A percentile compares a stretch with the other conserved stretches of the same genome.
Conservation (phyloP, 2,329 filamentous ascomycete genomes). For the Nemania bipapillata region DNA sequence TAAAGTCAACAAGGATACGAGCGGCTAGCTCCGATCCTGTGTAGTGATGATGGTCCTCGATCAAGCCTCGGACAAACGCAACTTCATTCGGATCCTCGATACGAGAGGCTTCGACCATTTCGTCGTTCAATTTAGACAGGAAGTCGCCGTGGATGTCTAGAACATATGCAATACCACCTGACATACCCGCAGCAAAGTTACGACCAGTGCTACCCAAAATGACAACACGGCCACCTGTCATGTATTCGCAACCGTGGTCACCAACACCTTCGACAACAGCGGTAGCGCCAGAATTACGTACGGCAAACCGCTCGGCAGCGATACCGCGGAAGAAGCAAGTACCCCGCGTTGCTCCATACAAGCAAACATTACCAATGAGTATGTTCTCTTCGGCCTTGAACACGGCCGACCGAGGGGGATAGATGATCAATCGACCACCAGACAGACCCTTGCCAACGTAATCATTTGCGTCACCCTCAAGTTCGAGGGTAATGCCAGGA, state of each 20-base stretch:
- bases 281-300: constrained; percentile 93
- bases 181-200: constrained; percentile 99
- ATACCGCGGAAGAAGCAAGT: constrained; percentile 97
- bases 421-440: constrained; percentile 90
- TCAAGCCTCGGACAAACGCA: constrained; percentile 86
- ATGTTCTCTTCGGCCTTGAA: constrained; percentile 98
- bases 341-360: constrained; percentile 92
- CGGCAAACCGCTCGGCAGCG: constrained; percentile 94
- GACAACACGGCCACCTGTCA: constrained; percentile 93
- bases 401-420: constrained; percentile 86
- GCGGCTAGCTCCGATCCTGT: constrained; percentile 95
- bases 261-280: constrained; percentile 97
- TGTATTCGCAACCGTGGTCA: constrained; percentile 98
- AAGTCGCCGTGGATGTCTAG: constrained; percentile 92
- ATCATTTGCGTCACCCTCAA: constrained; percentile 95
- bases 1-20: constrained; percentile 94
- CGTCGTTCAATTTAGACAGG: constrained; percentile 90
- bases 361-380: constrained; percentile 90
- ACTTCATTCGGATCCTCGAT: constrained; percentile 89
- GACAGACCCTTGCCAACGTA: constrained; percentile 97
- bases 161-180: constrained; percentile 94
- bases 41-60: constrained; percentile 98
- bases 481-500: constrained; percentile 90
- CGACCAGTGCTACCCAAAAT: constrained; percentile 89
- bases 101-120: constrained; percentile 92